phyloP scores from a whole-genome alignment of 2,329 filamentous ascomycete genomes.

The Colletotrichum tanaceti region DNA sequence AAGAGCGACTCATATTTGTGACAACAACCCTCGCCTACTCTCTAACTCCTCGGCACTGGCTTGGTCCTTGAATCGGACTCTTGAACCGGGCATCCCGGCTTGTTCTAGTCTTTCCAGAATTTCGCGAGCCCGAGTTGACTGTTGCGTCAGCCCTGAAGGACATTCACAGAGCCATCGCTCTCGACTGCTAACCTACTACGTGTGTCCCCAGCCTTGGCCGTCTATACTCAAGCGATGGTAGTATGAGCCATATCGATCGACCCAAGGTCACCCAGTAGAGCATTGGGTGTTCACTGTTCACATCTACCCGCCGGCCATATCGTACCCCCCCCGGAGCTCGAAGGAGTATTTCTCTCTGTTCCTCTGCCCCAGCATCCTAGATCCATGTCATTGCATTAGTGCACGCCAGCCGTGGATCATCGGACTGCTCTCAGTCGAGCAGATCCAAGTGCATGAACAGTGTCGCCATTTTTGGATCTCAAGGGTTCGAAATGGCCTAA shows the following conservation, averaged over 20 bases:
- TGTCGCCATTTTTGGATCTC: background rate
- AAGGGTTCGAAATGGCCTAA: background rate
- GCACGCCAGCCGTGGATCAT: constrained; percentile 24
- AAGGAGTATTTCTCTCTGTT: too few species aligned
- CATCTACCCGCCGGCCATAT: too few species aligned
- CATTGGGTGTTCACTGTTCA: background rate
- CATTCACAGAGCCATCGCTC: background rate
- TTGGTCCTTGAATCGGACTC: background rate
- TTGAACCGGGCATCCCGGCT: background rate
- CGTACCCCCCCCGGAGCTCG: constrained; percentile 3
- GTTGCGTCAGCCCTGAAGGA: background rate
- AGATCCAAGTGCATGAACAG: constrained; percentile 20
- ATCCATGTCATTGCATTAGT: constrained; percentile 32
- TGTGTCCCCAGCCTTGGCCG: background rate
- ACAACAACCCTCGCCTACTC: background rate
- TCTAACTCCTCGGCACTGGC: background rate
- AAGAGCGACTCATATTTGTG: background rate
- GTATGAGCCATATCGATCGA: too few species aligned
- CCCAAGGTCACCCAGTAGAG: background rate
- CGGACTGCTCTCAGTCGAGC: background rate
- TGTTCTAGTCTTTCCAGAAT: constrained; percentile 12
- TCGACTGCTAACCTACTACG: background rate
- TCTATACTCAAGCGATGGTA: background rate
- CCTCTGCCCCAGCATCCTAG: background rate
- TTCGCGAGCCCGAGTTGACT: background rate